phyloP scores from a whole-genome alignment of 441 rosid genomes.

The Adansonia rubrostipa region DNA sequence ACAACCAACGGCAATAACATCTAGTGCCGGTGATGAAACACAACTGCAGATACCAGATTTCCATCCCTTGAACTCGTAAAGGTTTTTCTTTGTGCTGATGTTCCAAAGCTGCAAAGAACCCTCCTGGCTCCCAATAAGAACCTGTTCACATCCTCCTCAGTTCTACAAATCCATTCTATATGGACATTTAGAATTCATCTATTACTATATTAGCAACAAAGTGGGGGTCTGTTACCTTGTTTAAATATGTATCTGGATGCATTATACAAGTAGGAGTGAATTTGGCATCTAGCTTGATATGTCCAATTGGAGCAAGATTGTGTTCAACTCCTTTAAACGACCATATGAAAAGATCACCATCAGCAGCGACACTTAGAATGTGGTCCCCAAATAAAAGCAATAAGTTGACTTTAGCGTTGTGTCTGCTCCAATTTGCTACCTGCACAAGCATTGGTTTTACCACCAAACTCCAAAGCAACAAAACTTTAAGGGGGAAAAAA shows the following conservation, averaged over 20 bases:
- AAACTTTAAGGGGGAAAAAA: not conserved
- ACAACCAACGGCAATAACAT: conserved; percentile 94
- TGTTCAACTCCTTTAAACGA: conserved; percentile 73
- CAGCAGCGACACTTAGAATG: conserved; percentile 74
- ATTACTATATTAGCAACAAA: not conserved
- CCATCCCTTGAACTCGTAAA: conserved; percentile 89
- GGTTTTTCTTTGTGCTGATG: conserved; percentile 79
- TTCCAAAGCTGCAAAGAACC: conserved; percentile 96
- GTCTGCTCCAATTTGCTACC: conserved; percentile 92
- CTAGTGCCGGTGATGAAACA: conserved; percentile 91
- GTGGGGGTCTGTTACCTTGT: conserved; percentile 59
- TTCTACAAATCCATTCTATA: not conserved
- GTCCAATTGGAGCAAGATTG: conserved; percentile 66
- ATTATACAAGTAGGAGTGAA: conserved; percentile 78
- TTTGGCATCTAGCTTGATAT: conserved; percentile 50
- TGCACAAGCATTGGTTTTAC: conserved; percentile 36
- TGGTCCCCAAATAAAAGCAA: conserved; percentile 85
- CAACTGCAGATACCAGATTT: conserved; percentile 71
- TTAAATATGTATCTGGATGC: conserved; percentile 95
- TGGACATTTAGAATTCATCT: not conserved
- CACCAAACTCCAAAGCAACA: not conserved
- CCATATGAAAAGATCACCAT: conserved; percentile 81
- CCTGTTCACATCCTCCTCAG: conserved; percentile 44
- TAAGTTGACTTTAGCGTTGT: conserved; percentile 72
- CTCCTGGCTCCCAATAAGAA: conserved; percentile 82